These are phyloP conservation scores for Thecaphora frezii DNA, from an alignment of 1,284 basidiomycete genomes.

Conservation along the genomic window DNA sequence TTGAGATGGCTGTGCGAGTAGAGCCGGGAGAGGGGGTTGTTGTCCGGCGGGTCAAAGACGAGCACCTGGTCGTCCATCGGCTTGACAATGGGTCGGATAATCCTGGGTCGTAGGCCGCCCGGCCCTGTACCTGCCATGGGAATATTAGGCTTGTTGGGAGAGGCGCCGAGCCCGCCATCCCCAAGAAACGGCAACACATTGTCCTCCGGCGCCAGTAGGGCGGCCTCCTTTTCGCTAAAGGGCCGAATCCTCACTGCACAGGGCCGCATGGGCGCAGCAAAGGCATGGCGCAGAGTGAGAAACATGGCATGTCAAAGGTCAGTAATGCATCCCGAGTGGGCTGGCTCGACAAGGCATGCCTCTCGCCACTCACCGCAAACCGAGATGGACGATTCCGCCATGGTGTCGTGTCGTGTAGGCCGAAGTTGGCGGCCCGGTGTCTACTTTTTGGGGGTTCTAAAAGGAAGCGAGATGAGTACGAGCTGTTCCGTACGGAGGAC, in stretches of 20 bases:
- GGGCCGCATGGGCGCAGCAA: not conserved
- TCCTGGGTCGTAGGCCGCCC: conserved; percentile 26
- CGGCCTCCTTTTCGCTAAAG: conserved; percentile 50
- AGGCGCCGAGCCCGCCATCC: conserved; percentile 54
- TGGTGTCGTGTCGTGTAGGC: too few species aligned
- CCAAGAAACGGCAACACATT: conserved; percentile 54
- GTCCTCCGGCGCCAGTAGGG: conserved; percentile 47
- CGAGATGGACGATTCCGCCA: too few species aligned
- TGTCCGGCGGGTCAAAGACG: conserved; percentile 56
- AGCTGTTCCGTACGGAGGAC: too few species aligned
- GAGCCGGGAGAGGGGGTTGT: conserved; percentile 41
- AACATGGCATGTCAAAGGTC: too few species aligned
- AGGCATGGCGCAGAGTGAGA: not conserved
- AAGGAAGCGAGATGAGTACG: too few species aligned
- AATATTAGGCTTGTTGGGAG: conserved; percentile 36
- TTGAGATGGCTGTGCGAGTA: conserved; percentile 21
- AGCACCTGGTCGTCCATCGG: conserved; percentile 57
- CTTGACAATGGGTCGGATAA: conserved; percentile 53
- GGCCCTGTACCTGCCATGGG: conserved; percentile 12
- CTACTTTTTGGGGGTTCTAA: too few species aligned
- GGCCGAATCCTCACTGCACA: conserved; percentile 52
- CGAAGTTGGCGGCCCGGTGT: too few species aligned
- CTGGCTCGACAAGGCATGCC: too few species aligned
- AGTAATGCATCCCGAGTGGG: too few species aligned
- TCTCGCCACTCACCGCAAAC: too few species aligned